Percentiles rank a stretch among this genome's conserved stretches.
phyloP scores from a whole-genome alignment of 345 rosid species.

The Arabidopsis suecica region DNA sequence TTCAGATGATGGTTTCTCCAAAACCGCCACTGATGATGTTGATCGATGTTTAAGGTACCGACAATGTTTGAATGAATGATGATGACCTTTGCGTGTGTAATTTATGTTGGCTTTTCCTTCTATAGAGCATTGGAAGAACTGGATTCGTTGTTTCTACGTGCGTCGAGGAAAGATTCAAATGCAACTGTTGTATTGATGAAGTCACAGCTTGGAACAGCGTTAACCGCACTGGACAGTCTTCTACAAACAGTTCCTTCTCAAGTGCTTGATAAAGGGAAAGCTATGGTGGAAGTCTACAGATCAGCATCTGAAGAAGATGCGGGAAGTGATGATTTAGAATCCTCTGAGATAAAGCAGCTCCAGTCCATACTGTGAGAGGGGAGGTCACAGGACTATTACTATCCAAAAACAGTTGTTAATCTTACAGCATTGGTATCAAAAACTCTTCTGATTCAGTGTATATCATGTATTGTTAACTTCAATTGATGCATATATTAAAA shows the following conservation, averaged over 20 bases:
- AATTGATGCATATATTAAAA: neutral
- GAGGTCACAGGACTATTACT: neutral
- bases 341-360: constrained; percentile 67
- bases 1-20: constrained; percentile 75
- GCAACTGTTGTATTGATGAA: constrained; percentile 71
- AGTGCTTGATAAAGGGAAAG: constrained; percentile 68
- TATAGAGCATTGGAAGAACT: constrained; percentile 76
- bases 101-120: neutral
- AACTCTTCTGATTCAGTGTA: constrained; percentile 14
- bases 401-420: neutral
- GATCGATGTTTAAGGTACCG: constrained; percentile 78
- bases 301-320: constrained; percentile 46
- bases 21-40: constrained; percentile 64
- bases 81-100: neutral
- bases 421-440: neutral
- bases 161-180: constrained; percentile 69
- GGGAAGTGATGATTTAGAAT: constrained; percentile 49
- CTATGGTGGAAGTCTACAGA: constrained; percentile 73
- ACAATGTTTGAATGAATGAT: no score
- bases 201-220: constrained; percentile 60
- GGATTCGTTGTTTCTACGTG: constrained; percentile 73
- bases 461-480: constrained; percentile 6
- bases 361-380: constrained; percentile 66
- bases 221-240: constrained; percentile 69
- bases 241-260: constrained; percentile 74